Conservation (phyloP, 306 rosid genomes). For the Vigna reflexopilosa region DNA sequence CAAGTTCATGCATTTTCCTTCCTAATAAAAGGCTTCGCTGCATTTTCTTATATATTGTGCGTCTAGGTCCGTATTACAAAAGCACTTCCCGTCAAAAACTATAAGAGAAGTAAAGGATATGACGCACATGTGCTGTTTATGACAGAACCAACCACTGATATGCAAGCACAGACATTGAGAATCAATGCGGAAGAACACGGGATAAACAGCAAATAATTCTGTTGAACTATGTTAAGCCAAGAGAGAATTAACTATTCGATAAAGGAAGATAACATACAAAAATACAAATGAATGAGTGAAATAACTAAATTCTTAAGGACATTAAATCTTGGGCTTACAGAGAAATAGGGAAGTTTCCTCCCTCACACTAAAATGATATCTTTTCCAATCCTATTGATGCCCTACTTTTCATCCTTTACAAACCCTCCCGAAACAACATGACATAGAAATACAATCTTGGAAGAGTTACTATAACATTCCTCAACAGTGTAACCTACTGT, state of each 20-base stretch:
- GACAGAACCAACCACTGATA: not conserved
- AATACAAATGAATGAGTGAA: constrained; percentile 26
- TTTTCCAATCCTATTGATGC: constrained; percentile 26
- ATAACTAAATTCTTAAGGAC: not conserved
- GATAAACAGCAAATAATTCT: not conserved
- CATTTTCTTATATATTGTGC: too few relatives aligned
- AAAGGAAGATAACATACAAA: not conserved
- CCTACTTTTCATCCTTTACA: constrained; percentile 14
- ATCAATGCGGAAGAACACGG: not conserved
- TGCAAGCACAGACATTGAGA: not conserved
- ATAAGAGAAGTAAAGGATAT: not conserved
- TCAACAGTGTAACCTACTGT: constrained; percentile 24
- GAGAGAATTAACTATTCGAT: not conserved
- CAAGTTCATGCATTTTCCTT: not conserved
- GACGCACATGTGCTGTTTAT: not conserved
- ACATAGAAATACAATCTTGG: constrained; percentile 38
- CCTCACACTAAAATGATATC: constrained; percentile 12
- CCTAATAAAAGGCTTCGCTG: not conserved
- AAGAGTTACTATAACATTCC: constrained; percentile 35
- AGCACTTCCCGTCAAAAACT: not conserved
- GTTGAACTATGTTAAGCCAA: not conserved
- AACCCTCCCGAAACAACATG: constrained; percentile 24
- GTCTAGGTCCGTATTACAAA: not conserved
- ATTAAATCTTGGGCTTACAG: constrained; percentile 15
- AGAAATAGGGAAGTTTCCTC: constrained; percentile 24